Evolutionary conservation across 2,329 filamentous ascomycete genomes (phyloP).

Genomic region (Botrytis pseudocinerea): DNA sequence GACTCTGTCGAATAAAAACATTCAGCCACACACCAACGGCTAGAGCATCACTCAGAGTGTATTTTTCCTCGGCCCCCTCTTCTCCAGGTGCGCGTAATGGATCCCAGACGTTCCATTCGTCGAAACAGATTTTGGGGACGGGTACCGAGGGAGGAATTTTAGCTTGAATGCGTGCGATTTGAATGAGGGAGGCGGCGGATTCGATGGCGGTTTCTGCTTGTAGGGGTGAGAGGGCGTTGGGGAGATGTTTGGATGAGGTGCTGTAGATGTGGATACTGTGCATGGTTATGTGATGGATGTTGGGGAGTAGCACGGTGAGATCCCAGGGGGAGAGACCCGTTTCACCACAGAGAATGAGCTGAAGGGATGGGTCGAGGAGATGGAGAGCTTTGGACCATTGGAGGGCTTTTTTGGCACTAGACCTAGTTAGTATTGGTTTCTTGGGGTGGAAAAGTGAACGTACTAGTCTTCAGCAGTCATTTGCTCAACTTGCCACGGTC

Average conservation of each 20-base stretch:
- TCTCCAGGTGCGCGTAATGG: constrained; percentile 62
- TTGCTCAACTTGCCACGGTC: constrained; percentile 52
- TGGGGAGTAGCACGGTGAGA: constrained; percentile 61
- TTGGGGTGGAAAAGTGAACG: neutral
- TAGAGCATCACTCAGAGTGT: constrained; percentile 64
- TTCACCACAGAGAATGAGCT: constrained; percentile 65
- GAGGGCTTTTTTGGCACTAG: constrained; percentile 51
- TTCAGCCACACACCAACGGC: constrained; percentile 65
- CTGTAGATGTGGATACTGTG: constrained; percentile 69
- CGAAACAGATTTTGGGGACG: constrained; percentile 64
- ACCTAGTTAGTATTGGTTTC: neutral
- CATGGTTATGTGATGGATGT: constrained; percentile 63
- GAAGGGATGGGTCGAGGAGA: constrained; percentile 58
- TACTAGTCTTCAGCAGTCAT: constrained; percentile 56
- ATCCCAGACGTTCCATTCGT: constrained; percentile 72
- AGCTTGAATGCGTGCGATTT: constrained; percentile 63
- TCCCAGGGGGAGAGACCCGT: constrained; percentile 64
- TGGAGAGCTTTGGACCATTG: constrained; percentile 61
- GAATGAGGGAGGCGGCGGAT: constrained; percentile 60
- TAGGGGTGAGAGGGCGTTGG: constrained; percentile 57
- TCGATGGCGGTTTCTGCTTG: constrained; percentile 66
- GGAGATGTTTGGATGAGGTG: constrained; percentile 45
- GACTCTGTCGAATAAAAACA: constrained; percentile 63
- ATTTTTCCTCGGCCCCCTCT: constrained; percentile 61
- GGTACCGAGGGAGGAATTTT: constrained; percentile 37